A percentile compares a stretch with the other conserved stretches of the same genome.
Evolutionary conservation across 2,329 filamentous ascomycete genomes (phyloP).

Genomic region (Tolypocladium guangdongense): DNA sequence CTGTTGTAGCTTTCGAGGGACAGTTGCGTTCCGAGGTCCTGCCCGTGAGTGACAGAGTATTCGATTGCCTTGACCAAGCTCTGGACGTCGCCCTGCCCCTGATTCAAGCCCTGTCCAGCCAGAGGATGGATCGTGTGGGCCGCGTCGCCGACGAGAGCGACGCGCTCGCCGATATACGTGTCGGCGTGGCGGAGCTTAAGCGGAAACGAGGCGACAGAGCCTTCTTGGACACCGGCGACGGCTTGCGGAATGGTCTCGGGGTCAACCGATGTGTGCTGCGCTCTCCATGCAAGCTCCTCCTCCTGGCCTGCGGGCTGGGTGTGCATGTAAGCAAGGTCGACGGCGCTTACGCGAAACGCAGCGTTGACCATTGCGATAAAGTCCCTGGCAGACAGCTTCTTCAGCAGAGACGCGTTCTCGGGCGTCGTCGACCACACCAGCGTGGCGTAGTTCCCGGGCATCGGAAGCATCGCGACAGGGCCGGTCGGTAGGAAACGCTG

Average conservation of each 20-base stretch:
- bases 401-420: conserved; percentile 65
- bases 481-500: conserved; percentile 91
- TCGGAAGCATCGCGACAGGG: conserved; percentile 79
- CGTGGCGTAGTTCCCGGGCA: conserved; percentile 73
- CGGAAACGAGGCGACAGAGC: conserved; percentile 80
- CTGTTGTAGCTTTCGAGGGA: conserved; percentile 71
- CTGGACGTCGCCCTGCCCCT: conserved; percentile 81
- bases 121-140: conserved; percentile 93
- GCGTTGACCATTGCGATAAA: conserved; percentile 88
- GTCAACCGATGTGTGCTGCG: conserved; percentile 54
- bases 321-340: conserved; percentile 79
- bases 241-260: conserved; percentile 49
- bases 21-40: conserved; percentile 72
- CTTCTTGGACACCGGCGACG: conserved; percentile 62
- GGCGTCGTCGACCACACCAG: conserved; percentile 94
- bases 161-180: conserved; percentile 80
- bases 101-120: conserved; percentile 88
- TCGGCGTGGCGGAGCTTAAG: conserved; percentile 88
- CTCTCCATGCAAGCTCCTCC: conserved; percentile 77
- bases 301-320: conserved; percentile 45
- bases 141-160: conserved; percentile 87
- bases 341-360: conserved; percentile 70
- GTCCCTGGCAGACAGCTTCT: conserved; percentile 59
- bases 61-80: conserved; percentile 65
- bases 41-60: conserved; percentile 68